These are phyloP conservation scores for Porogramme epimiltina DNA, from an alignment of 1,284 basidiomycete species.

Conservation along the genomic window DNA sequence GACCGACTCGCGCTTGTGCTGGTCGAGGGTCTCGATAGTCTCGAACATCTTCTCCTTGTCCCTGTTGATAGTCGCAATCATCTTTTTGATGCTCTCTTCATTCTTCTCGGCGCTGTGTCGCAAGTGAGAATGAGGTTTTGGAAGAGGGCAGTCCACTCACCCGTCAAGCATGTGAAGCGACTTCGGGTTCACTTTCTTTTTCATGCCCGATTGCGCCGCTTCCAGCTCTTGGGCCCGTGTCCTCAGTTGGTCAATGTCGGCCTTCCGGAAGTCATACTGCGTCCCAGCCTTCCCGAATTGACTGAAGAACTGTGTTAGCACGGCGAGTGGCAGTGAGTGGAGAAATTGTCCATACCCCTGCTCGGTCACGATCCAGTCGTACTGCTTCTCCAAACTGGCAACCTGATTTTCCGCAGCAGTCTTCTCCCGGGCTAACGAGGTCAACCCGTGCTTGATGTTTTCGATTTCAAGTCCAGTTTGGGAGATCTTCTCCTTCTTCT, in stretches of 20 bases:
- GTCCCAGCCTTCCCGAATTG: constrained; percentile 84
- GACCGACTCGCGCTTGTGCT: constrained; percentile 92
- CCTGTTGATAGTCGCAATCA: constrained; percentile 86
- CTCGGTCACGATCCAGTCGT: constrained; percentile 90
- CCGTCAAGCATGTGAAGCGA: constrained; percentile 96
- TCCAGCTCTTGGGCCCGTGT: constrained; percentile 80
- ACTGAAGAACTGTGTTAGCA: constrained; percentile 36
- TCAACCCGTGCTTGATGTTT: constrained; percentile 37
- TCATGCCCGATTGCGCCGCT: constrained; percentile 82
- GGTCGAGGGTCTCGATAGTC: constrained; percentile 92
- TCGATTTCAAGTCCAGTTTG: constrained; percentile 73
- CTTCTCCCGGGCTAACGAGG: constrained; percentile 56
- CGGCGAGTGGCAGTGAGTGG: not conserved
- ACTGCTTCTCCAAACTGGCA: constrained; percentile 76
- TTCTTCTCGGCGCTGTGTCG: constrained; percentile 88
- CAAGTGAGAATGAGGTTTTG: not conserved
- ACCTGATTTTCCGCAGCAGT: constrained; percentile 44
- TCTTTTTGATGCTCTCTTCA: constrained; percentile 85
- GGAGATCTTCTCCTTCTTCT: constrained; percentile 75
- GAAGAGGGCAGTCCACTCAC: constrained; percentile 44
- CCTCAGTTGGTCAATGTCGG: constrained; percentile 68
- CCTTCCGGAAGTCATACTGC: constrained; percentile 82
- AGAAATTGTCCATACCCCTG: constrained; percentile 69
- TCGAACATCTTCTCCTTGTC: constrained; percentile 97
- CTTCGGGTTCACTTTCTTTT: constrained; percentile 95